Evolutionary conservation across 2,329 filamentous ascomycete genomes (phyloP), one percentile per base, ranked within the genome.

Genomic region (Colletotrichum tropicicola): DNA sequence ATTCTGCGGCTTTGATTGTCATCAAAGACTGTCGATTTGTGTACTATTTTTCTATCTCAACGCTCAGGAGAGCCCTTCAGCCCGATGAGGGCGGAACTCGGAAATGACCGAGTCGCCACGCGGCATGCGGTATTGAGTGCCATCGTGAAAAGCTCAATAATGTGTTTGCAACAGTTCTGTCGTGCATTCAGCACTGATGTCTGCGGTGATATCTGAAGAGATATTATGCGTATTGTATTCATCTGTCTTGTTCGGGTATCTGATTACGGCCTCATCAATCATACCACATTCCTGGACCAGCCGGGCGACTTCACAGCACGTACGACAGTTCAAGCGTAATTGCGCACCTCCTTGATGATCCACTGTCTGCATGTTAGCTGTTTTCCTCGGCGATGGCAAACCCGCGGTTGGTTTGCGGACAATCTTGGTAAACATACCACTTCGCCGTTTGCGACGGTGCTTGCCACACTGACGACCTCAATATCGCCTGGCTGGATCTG

Each of bases 391-490:
- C 15, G 30, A 10, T 15, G n/a, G n/a, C 13, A 19, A n/a, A 21
- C 25, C 5, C 7, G 15, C 53, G 27, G 13, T 15, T 28, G 32
- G 25, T 7, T 28, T 32, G n/a, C 28, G 13, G 5, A 45, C 27
- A 44, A 45, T 17, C 10, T 39, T 7, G 27, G 19, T 23, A 6
- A 6, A 79, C 84, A 73, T 74, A 85, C 84, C 70, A 98, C 85
- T 78, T 98, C 92, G 4, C 96, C 96, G 75, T 98, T 99, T 4
- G 88, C 86, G 17, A 97, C 94, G 65, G 88, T 86, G 69, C 90
- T 91, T 2, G 90, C 91, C 54, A 97, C 83, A 62, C 83, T 89
- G 43, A 89, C 87, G 13, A 98, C 91, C 75, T 94, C 89, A 44
- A 98, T 87, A 68, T 89, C 85, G 6, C 91, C 91, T 1, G 95